Evolutionary conservation across 345 rosid species (phyloP).

Genomic region (Gossypium turneri): DNA sequence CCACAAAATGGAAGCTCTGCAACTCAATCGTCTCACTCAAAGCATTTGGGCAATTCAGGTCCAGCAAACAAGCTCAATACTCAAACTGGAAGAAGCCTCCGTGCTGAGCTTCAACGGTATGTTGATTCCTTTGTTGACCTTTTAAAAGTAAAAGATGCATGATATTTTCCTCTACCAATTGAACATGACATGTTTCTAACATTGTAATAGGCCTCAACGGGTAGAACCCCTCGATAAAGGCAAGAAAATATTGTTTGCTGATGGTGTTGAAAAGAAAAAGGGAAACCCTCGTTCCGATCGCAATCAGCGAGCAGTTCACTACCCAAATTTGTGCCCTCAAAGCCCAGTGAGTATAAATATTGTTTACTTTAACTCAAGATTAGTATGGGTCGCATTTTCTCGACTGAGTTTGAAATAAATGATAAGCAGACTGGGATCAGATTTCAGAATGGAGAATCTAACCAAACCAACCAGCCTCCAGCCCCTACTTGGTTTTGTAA

Average conservation of each 20-base stretch:
- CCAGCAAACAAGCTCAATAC: background rate
- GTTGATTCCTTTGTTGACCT: background rate
- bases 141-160: too few species aligned
- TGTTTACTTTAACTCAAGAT: background rate
- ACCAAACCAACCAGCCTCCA: slow-evolving; percentile 7
- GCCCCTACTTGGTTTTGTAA: slow-evolving; percentile 7
- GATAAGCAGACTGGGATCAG: slow-evolving; percentile 18
- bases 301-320: background rate
- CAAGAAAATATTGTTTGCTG: background rate
- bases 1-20: background rate
- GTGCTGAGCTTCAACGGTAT: background rate
- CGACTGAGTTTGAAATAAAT: background rate
- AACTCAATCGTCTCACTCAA: background rate
- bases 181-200: background rate
- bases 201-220: slow-evolving; percentile 12
- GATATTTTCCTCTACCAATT: background rate
- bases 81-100: background rate
- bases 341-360: slow-evolving; percentile 13
- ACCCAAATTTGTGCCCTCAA: slow-evolving; percentile 14
- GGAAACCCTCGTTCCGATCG: background rate
- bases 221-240: background rate
- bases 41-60: background rate
- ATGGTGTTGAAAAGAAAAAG: background rate
- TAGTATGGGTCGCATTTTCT: background rate
- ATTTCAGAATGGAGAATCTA: background rate